phyloP scores from a whole-genome alignment of 176 grass and related monocot genomes.

The Chrysopogon serrulatus region DNA sequence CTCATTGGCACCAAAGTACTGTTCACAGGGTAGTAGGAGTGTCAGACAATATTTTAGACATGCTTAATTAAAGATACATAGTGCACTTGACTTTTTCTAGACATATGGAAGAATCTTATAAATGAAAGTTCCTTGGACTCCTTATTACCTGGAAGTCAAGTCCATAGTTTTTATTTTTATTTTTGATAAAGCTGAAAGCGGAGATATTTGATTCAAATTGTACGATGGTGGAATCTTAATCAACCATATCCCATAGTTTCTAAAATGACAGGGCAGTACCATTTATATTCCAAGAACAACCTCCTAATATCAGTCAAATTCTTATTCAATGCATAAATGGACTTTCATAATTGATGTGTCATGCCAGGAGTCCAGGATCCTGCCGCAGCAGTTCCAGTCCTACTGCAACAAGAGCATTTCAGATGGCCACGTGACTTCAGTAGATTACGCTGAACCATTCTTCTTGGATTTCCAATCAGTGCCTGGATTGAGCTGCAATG shows the following conservation, averaged over 20 bases:
- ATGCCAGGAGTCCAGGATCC: constrained; percentile 67
- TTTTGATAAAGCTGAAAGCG: neutral
- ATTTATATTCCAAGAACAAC: neutral
- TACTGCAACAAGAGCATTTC: constrained; percentile 66
- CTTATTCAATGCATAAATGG: neutral
- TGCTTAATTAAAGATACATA: neutral
- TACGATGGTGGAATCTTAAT: neutral
- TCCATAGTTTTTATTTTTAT: neutral
- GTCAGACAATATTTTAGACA: neutral
- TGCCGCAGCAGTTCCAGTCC: constrained; percentile 39
- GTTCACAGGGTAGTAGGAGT: neutral
- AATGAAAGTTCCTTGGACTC: neutral
- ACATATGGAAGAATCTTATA: neutral
- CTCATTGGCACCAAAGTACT: neutral
- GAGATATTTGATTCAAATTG: neutral
- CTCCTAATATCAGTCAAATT: neutral
- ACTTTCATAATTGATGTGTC: constrained; percentile 91
- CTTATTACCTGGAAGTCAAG: neutral
- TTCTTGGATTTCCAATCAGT: constrained; percentile 86
- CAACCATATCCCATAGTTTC: neutral
- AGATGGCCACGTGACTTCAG: constrained; percentile 58
- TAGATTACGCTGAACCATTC: constrained; percentile 84
- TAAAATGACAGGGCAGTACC: neutral
- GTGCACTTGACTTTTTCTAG: neutral
- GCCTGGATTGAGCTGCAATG: constrained; percentile 38